These are phyloP conservation scores for Pouteria glomerata DNA, from an alignment of 148 eudicot genomes.

Conservation along the genomic window DNA sequence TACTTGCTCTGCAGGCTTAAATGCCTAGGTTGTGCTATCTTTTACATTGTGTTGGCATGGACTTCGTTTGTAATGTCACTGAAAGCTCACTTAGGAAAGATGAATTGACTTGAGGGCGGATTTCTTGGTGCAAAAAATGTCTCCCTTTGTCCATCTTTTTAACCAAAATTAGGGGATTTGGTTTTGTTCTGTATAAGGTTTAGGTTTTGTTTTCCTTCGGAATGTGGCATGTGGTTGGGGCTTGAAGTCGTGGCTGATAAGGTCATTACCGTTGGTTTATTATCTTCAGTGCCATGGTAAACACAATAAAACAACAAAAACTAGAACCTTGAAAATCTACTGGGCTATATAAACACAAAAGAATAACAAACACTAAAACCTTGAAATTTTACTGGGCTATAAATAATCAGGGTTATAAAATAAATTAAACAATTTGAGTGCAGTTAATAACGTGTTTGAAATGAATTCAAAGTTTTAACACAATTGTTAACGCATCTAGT, in stretches of 20 bases:
- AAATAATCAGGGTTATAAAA: too few relatives aligned
- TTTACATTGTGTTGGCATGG: neutral
- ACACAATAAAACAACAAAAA: neutral
- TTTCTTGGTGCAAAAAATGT: neutral
- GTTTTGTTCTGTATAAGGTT: neutral
- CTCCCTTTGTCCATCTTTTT: neutral
- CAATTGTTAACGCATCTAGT: too few relatives aligned
- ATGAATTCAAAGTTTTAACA: too few relatives aligned
- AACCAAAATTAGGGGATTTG: neutral
- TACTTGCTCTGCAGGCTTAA: slow-evolving; percentile 14
- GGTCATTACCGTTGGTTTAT: neutral
- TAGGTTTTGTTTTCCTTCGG: neutral
- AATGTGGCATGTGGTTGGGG: neutral
- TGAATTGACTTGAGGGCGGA: neutral
- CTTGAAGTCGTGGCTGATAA: neutral
- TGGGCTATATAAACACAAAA: too few relatives aligned
- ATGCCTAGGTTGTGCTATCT: neutral
- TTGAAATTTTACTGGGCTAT: too few relatives aligned
- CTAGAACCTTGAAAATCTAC: too few relatives aligned
- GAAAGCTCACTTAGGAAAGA: neutral
- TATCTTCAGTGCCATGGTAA: neutral
- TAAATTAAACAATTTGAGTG: too few relatives aligned
- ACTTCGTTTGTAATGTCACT: neutral
- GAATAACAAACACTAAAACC: neutral
- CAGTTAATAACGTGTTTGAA: too few relatives aligned